phyloP scores from a whole-genome alignment of 2,329 filamentous ascomycete genomes.

The Claviceps africana region DNA sequence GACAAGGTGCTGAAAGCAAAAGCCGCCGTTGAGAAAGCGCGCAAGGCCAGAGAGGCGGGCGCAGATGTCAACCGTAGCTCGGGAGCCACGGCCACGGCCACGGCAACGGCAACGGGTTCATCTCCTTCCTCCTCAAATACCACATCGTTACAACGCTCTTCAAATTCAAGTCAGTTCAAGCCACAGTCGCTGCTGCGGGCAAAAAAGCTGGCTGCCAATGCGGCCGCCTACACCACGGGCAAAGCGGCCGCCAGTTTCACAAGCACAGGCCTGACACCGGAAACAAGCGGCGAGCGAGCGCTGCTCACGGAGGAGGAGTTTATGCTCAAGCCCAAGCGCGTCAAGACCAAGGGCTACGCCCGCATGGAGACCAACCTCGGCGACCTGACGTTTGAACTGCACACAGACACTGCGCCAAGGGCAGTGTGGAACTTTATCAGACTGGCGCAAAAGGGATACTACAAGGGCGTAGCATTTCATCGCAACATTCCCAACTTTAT shows the following conservation, averaged over 20 bases:
- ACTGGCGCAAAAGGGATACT: slow-evolving; percentile 80
- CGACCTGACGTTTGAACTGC: slow-evolving; percentile 74
- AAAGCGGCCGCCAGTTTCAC: slow-evolving; percentile 89
- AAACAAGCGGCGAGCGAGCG: slow-evolving; percentile 77
- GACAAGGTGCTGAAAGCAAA: slow-evolving; percentile 83
- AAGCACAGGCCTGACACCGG: slow-evolving; percentile 81
- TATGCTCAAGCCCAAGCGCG: slow-evolving; percentile 79
- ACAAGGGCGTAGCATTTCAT: slow-evolving; percentile 72
- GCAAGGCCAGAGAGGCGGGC: slow-evolving; percentile 54
- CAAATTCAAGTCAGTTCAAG: slow-evolving; percentile 5
- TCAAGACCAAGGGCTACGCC: slow-evolving; percentile 84
- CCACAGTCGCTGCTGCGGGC: slow-evolving; percentile 32
- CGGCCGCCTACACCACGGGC: slow-evolving; percentile 80
- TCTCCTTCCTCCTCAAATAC: slow-evolving; percentile 17
- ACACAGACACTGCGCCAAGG: slow-evolving; percentile 79
- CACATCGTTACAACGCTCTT: slow-evolving; percentile 1
- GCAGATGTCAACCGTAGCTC: slow-evolving; percentile 41
- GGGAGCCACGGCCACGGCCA: slow-evolving; percentile 25
- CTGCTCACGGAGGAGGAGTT: slow-evolving; percentile 88
- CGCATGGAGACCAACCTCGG: slow-evolving; percentile 79
- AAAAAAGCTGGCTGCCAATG: slow-evolving; percentile 60
- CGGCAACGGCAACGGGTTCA: too few relatives aligned
- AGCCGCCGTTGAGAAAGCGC: slow-evolving; percentile 81
- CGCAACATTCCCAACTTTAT: slow-evolving; percentile 93
- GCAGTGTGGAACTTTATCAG: slow-evolving; percentile 96